These are phyloP conservation scores for Escallonia rubra DNA, from an alignment of 129 eudicot genomes.

Conservation along the genomic window DNA sequence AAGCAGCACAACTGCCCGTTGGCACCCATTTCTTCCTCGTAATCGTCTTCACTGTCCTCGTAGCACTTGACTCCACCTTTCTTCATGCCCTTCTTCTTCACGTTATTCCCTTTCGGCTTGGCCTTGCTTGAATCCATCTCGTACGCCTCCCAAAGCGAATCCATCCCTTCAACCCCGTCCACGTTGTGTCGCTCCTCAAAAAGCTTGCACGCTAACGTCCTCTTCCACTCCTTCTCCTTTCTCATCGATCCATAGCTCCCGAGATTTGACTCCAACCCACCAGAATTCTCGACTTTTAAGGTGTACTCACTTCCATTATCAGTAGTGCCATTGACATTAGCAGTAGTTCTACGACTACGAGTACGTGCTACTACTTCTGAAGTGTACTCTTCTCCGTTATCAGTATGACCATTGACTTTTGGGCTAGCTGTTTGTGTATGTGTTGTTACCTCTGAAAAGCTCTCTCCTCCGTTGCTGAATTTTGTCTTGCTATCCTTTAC, in stretches of 20 bases:
- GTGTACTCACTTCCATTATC: not conserved
- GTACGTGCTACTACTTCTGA: not conserved
- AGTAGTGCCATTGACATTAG: not conserved
- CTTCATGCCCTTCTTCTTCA: constrained; percentile 21
- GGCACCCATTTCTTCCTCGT: constrained; percentile 32
- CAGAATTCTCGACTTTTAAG: constrained; percentile 1
- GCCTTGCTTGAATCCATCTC: constrained; percentile 38
- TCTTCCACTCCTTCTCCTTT: constrained; percentile 66
- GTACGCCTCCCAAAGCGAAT: constrained; percentile 77
- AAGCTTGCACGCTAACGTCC: constrained; percentile 55
- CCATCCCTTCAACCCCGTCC: constrained; percentile 78
- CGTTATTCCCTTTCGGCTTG: constrained; percentile 15
- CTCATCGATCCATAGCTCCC: constrained; percentile 86
- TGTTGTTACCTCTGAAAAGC: not conserved
- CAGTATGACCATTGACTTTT: not conserved
- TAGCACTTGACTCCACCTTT: not conserved
- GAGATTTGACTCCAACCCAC: constrained; percentile 17
- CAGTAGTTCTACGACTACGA: not conserved
- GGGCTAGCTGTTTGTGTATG: too few relatives aligned
- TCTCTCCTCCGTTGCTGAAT: not conserved
- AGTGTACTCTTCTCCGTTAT: not conserved
- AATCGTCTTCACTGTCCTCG: constrained; percentile 37
- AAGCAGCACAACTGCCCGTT: constrained; percentile 71
- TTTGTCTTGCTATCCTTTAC: constrained; percentile 1
- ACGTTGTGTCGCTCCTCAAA: constrained; percentile 56